Evolutionary conservation across 1,284 basidiomycete species (phyloP), one percentile per base, ranked within the genome.

Genomic region (Laetiporus sulphureus): DNA sequence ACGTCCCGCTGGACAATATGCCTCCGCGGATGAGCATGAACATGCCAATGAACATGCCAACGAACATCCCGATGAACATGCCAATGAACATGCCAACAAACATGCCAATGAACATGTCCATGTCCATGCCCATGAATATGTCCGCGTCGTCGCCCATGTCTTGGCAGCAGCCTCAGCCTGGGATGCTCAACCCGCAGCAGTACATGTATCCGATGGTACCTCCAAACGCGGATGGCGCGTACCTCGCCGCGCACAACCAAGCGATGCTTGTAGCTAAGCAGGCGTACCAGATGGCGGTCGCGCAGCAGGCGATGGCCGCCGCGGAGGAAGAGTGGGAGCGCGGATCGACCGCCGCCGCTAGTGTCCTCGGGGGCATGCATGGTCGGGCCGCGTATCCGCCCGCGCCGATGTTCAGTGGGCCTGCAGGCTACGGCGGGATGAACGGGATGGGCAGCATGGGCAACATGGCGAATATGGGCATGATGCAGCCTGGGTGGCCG

Each of bases 291-390:
- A 77, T 82, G 67, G 82, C 86, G 8, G 83, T 89, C 36, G 87
- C 87, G 4, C 87, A 88, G 58, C 86, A 90, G 52, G 88, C 88
- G 10, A 83, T 90, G 74, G 80, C 77, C 2, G 75, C 77, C 11
- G 87, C 87, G 11, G 84, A 74, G 19, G 88, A 91, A 39, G 85
- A 90, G 56, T 90, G 88, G 88, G 88, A 91, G 56, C 77, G 86
- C 31, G 73, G 77, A 8, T 87, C 84, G 38, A 75, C 65, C 6
- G 59, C 57, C 16, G 41, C 40, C 7, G 24, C 41, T 12, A 63
- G 66, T 41, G 60, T 58, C 7, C 30, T 43, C 19, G 60, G 63
- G 29, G 59, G 56, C 36, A 54, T 60, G 32, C 66, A 67, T 3
- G 65, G 65, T 0, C 51, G 50, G 42, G 48, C 45, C 24, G 51